phyloP scores from a whole-genome alignment of 2,329 filamentous ascomycete genomes.

The Sporothrix phasma region DNA sequence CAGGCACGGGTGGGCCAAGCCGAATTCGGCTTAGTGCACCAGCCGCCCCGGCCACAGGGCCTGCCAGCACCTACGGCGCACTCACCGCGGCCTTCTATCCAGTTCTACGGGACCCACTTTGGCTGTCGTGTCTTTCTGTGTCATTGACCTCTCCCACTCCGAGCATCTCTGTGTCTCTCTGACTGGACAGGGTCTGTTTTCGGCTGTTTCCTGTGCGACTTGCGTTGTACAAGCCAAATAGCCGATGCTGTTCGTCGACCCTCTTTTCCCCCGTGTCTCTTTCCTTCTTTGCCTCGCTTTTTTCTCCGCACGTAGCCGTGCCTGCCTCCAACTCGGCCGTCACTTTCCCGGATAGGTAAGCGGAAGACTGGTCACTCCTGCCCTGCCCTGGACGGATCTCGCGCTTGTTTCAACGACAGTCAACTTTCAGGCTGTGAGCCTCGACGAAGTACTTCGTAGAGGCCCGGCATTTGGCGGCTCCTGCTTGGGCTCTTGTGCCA shows the following conservation, averaged over 20 bases:
- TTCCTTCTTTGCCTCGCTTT: background rate
- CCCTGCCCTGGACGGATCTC: too few relatives aligned
- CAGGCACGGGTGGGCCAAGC: background rate
- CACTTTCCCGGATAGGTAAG: background rate
- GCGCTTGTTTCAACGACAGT: background rate
- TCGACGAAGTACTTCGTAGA: too few relatives aligned
- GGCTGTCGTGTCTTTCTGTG: too few relatives aligned
- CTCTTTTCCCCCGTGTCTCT: background rate
- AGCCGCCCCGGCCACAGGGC: background rate
- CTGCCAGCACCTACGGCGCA: conserved; percentile 2
- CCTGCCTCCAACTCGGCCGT: background rate
- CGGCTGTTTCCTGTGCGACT: conserved; percentile 7
- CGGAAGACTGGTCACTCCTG: too few relatives aligned
- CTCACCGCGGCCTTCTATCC: conserved; percentile 14
- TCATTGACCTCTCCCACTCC: too few relatives aligned
- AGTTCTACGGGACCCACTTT: conserved; percentile 15
- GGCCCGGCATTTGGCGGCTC: too few relatives aligned
- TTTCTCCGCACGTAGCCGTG: conserved; percentile 2
- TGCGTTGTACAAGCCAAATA: conserved; percentile 6
- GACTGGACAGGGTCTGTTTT: background rate
- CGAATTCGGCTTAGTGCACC: background rate
- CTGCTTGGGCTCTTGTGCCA: too few relatives aligned
- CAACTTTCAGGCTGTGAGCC: too few relatives aligned
- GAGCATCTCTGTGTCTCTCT: background rate
- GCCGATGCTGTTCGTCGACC: background rate